phyloP scores from a whole-genome alignment of 2,329 filamentous ascomycete genomes.

The Bipolaris oryzae region DNA sequence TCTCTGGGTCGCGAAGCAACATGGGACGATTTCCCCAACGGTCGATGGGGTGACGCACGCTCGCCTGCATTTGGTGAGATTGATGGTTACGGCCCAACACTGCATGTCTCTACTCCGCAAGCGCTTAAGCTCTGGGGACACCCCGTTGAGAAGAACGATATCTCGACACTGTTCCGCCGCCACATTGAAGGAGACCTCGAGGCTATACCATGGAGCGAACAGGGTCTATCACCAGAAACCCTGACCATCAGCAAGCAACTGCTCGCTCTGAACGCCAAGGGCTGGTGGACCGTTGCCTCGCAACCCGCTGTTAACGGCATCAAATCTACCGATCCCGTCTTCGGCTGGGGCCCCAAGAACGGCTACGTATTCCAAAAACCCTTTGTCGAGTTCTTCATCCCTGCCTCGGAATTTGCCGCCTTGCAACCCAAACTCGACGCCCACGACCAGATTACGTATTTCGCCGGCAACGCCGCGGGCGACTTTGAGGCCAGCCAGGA shows the following conservation, averaged over 20 bases:
- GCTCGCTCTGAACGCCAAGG: constrained; percentile 75
- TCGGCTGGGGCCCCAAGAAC: constrained; percentile 90
- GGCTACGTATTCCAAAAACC: constrained; percentile 98
- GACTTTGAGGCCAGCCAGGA: constrained; percentile 73
- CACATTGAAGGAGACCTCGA: constrained; percentile 80
- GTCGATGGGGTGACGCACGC: constrained; percentile 89
- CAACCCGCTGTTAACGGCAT: constrained; percentile 92
- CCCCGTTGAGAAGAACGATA: constrained; percentile 71
- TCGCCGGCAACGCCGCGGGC: constrained; percentile 79
- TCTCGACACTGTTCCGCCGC: constrained; percentile 78
- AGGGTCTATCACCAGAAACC: constrained; percentile 83
- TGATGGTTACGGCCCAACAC: constrained; percentile 94
- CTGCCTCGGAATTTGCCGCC: constrained; percentile 70
- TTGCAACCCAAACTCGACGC: constrained; percentile 71
- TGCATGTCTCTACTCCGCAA: constrained; percentile 86
- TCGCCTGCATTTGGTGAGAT: constrained; percentile 91
- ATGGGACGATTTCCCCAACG: constrained; percentile 98
- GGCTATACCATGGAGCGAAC: constrained; percentile 93
- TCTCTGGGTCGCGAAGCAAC: constrained; percentile 90
- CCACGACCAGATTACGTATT: constrained; percentile 78
- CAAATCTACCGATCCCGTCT: constrained; percentile 74
- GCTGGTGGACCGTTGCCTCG: constrained; percentile 96
- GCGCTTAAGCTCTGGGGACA: constrained; percentile 86
- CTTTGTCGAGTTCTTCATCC: constrained; percentile 95
- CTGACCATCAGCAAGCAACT: constrained; percentile 78